Evolutionary conservation across 2,329 filamentous ascomycete genomes (phyloP).

Genomic region (Verticillium nubilum): DNA sequence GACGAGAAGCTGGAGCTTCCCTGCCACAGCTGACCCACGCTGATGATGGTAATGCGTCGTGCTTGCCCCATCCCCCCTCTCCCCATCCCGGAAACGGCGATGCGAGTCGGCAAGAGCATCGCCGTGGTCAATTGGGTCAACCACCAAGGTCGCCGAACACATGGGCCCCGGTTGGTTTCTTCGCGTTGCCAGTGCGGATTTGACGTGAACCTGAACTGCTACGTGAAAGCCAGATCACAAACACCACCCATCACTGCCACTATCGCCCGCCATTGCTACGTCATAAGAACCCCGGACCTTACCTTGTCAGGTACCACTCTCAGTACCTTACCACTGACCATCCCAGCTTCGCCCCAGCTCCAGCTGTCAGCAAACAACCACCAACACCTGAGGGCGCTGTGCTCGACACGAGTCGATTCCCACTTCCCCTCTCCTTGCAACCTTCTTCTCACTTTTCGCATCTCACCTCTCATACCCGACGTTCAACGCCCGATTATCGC

Average conservation of each 20-base stretch:
- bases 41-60: neutral
- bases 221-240: neutral
- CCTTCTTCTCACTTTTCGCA: neutral
- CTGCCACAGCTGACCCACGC: constrained; percentile 2
- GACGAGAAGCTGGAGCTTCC: neutral
- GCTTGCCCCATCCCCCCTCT: too few species aligned
- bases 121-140: neutral
- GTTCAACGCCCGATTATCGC: neutral
- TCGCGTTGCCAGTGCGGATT: too few species aligned
- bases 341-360: neutral
- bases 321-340: neutral
- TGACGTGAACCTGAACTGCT: too few species aligned
- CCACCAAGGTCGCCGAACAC: neutral
- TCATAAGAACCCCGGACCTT: neutral
- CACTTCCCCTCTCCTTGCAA: neutral
- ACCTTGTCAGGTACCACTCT: neutral
- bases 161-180: neutral
- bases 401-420: neutral
- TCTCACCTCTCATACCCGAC: neutral
- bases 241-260: neutral
- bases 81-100: neutral
- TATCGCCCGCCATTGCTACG: neutral
- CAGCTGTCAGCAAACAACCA: neutral
- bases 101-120: neutral
- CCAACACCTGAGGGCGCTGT: neutral